Conservation (phyloP, 306 rosid genomes). For the Inga leiocalycina region DNA sequence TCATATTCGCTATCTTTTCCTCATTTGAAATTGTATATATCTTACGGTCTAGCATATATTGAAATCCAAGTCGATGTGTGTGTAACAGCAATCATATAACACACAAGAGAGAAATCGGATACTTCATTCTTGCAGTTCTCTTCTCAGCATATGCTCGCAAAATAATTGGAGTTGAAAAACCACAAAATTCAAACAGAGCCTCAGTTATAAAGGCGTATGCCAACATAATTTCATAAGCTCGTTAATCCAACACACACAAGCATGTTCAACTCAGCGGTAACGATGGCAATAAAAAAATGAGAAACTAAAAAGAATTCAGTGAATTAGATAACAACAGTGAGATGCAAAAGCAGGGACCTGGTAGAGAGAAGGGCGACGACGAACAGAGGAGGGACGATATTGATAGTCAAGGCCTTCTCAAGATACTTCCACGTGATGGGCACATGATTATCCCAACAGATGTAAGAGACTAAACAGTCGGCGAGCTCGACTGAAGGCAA, state of each 20-base stretch:
- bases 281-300: neutral
- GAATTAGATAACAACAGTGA: neutral
- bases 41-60: no score
- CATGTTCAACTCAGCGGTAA: neutral
- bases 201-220: neutral
- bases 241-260: neutral
- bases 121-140: neutral
- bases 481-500: conserved; percentile 86
- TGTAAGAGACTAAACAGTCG: conserved; percentile 68
- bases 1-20: neutral
- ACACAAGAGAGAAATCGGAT: neutral
- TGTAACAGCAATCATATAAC: neutral
- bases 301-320: neutral
- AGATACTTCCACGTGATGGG: conserved; percentile 87
- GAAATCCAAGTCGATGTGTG: neutral
- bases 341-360: conserved; percentile 41
- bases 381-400: conserved; percentile 70
- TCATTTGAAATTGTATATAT: neutral
- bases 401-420: conserved; percentile 58
- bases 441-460: conserved; percentile 73
- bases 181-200: neutral
- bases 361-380: conserved; percentile 80
- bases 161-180: neutral
- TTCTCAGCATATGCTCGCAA: neutral
- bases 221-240: neutral